phyloP scores from a whole-genome alignment of 225 moss, liverwort and hornwort genomes.

The Thuidium tamariscinum region DNA sequence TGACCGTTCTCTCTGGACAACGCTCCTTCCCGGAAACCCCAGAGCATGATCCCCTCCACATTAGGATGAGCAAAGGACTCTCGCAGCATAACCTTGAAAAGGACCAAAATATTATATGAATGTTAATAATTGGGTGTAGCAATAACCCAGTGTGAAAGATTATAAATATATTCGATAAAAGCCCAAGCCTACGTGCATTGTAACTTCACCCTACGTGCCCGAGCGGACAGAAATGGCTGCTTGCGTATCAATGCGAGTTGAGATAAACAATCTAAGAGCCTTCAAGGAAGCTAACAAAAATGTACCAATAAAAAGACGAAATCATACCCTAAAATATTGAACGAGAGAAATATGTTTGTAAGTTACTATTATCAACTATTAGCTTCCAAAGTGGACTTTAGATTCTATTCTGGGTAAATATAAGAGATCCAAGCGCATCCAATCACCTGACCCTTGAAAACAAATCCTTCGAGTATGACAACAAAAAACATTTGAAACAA shows the following conservation, averaged over 20 bases:
- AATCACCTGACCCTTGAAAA: neutral
- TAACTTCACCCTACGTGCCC: neutral
- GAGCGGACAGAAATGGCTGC: neutral
- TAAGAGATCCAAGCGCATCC: neutral
- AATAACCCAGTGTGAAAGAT: neutral
- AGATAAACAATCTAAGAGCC: neutral
- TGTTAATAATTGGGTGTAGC: neutral
- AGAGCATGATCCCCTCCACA: conserved; percentile 69
- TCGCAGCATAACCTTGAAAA: conserved; percentile 47
- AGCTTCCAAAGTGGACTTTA: neutral
- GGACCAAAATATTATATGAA: neutral
- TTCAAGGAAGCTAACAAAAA: neutral
- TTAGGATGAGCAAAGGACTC: conserved; percentile 78
- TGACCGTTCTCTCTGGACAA: conserved; percentile 60
- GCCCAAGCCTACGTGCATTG: neutral
- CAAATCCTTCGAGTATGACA: neutral
- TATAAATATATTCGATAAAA: neutral
- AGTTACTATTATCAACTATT: neutral
- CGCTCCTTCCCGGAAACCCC: conserved; percentile 86
- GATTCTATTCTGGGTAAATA: neutral
- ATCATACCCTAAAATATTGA: neutral
- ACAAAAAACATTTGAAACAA: neutral
- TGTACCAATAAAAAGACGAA: neutral
- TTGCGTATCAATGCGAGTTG: neutral
- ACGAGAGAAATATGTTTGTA: neutral